A percentile compares a stretch with the other conserved stretches of the same genome.
These are phyloP conservation scores for Hymenoscyphus scutula DNA, from an alignment of 2,329 filamentous ascomycete species.

Conservation along the genomic window DNA sequence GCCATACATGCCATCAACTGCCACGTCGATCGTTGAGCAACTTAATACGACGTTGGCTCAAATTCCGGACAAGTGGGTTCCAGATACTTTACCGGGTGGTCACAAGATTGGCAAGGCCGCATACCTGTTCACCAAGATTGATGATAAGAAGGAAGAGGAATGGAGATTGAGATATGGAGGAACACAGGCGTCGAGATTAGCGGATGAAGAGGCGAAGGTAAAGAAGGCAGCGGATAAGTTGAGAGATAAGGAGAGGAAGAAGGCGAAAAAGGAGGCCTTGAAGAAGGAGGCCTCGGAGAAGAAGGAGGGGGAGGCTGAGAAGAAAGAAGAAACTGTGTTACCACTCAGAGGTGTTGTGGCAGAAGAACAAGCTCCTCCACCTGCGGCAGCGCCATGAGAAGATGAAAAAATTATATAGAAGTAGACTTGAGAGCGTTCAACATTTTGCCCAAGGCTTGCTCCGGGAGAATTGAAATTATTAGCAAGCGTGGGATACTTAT, in stretches of 20 bases:
- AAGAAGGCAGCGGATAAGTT: constrained; percentile 40
- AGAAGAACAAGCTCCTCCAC: constrained; percentile 36
- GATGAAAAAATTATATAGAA: background rate
- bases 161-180: constrained; percentile 77
- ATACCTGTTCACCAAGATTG: constrained; percentile 80
- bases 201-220: constrained; percentile 62
- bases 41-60: constrained; percentile 56
- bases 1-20: constrained; percentile 83
- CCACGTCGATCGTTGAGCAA: constrained; percentile 73
- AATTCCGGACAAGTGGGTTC: constrained; percentile 67
- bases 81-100: constrained; percentile 62
- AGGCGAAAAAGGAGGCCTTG: constrained; percentile 42
- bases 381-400: constrained; percentile 32
- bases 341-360: constrained; percentile 32
- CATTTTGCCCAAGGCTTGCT: background rate
- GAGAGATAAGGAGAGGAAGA: constrained; percentile 45
- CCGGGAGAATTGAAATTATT: background rate
- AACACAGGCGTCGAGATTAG: constrained; percentile 62
- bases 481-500: background rate
- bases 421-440: background rate
- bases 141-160: constrained; percentile 75
- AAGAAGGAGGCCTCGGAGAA: constrained; percentile 38
- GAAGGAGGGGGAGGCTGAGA: constrained; percentile 22
- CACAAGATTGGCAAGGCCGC: constrained; percentile 79
- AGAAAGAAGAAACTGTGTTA: constrained; percentile 21